A percentile compares a stretch with the other conserved stretches of the same genome.
These are phyloP conservation scores for Hypoxylon sp. DNA, from an alignment of 2,329 filamentous ascomycete species.

Conservation along the genomic window DNA sequence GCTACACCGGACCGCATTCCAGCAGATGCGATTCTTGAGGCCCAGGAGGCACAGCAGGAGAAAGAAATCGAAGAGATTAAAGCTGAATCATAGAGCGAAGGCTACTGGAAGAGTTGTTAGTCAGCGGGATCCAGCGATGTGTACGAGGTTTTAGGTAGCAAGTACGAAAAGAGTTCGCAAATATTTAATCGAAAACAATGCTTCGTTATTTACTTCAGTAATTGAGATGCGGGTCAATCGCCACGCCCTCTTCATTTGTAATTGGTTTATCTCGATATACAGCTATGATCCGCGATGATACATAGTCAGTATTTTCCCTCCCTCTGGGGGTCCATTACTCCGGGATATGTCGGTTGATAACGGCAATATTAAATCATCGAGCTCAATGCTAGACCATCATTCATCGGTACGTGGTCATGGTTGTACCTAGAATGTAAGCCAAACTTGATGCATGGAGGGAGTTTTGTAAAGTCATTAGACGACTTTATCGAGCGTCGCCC, in stretches of 20 bases:
- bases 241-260: conserved; percentile 5
- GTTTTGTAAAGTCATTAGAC: background rate
- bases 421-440: background rate
- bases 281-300: conserved; percentile 3
- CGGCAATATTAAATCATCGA: background rate
- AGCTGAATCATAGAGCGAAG: conserved; percentile 21
- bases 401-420: background rate
- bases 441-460: background rate
- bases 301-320: conserved; percentile 6
- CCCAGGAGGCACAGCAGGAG: conserved; percentile 48
- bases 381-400: background rate
- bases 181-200: background rate
- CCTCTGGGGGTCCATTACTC: background rate
- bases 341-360: background rate
- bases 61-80: conserved; percentile 39
- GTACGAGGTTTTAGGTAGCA: background rate
- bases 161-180: background rate
- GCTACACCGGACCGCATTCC: conserved; percentile 58
- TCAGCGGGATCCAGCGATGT: conserved; percentile 12
- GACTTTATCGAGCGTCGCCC: background rate
- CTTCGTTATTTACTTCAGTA: conserved; percentile 9
- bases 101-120: background rate
- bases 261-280: conserved; percentile 6
- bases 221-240: background rate
- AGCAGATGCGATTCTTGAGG: conserved; percentile 57